Conservation (phyloP, 192 early-diverging fungal genomes). For the Backusella sp. region DNA sequence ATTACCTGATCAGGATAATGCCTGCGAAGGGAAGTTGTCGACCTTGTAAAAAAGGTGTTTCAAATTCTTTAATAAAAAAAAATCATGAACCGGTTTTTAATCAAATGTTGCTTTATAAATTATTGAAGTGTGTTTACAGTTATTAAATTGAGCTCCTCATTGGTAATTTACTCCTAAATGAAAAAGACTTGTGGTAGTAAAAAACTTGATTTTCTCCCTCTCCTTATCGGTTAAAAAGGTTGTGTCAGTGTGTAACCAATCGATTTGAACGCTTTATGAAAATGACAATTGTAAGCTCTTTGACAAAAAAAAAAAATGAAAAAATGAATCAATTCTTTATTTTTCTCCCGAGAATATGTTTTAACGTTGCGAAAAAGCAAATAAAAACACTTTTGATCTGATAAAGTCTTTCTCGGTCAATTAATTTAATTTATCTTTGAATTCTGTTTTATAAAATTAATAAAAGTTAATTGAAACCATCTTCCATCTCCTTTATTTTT, state of each 20-base stretch:
- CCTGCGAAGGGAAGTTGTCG: slow-evolving; percentile 47
- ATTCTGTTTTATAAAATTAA: neutral
- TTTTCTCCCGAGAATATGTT: too few relatives aligned
- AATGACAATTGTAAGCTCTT: neutral
- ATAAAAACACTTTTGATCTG: too few relatives aligned
- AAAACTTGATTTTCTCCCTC: neutral
- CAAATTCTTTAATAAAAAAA: neutral
- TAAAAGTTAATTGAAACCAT: neutral
- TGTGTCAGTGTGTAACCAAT: neutral
- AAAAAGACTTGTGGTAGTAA: neutral
- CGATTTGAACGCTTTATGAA: neutral
- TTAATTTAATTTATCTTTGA: too few relatives aligned
- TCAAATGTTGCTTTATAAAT: neutral
- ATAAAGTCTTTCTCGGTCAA: too few relatives aligned
- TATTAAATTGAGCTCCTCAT: neutral
- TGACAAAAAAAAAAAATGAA: too few relatives aligned
- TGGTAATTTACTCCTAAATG: neutral
- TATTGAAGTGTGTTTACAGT: neutral
- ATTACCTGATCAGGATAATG: slow-evolving; percentile 51
- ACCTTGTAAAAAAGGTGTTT: neutral
- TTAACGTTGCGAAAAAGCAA: neutral
- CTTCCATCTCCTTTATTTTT: neutral
- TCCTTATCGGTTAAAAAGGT: neutral
- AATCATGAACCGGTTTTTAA: neutral
- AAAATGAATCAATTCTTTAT: too few relatives aligned